These are phyloP conservation scores for Nothophaeocryptopus gaeumannii DNA, from an alignment of 2,329 filamentous ascomycete species.

Conservation along the genomic window DNA sequence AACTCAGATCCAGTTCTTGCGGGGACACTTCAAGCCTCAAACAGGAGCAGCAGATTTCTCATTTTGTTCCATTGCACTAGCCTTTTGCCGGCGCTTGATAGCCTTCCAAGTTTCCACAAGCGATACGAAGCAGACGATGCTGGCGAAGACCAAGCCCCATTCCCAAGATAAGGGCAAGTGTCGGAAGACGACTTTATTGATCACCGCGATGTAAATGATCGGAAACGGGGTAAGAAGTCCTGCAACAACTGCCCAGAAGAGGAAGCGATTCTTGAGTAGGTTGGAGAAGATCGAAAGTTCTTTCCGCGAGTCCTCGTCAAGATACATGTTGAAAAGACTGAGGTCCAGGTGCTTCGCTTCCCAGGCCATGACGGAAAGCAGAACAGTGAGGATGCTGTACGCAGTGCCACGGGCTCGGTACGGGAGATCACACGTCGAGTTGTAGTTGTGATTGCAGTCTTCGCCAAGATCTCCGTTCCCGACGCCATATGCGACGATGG, in stretches of 20 bases:
- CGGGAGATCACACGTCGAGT: constrained; percentile 41
- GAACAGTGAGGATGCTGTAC: constrained; percentile 45
- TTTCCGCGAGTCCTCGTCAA: constrained; percentile 28
- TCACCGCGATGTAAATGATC: constrained; percentile 46
- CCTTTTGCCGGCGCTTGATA: constrained; percentile 36
- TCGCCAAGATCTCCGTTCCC: constrained; percentile 43
- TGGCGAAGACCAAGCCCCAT: constrained; percentile 45
- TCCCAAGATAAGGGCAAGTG: constrained; percentile 45
- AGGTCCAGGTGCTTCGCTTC: constrained; percentile 48
- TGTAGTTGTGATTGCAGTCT: constrained; percentile 46
- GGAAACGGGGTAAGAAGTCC: constrained; percentile 44
- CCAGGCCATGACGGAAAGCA: constrained; percentile 48
- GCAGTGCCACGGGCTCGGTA: constrained; percentile 47
- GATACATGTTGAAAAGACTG: constrained; percentile 47
- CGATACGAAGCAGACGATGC: constrained; percentile 41
- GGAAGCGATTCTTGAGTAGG: constrained; percentile 39
- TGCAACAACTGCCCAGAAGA: constrained; percentile 44
- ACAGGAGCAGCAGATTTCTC: constrained; percentile 8
- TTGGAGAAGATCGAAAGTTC: constrained; percentile 37
- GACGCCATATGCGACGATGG: constrained; percentile 44
- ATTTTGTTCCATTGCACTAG: constrained; percentile 4
- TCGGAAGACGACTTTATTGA: constrained; percentile 48
- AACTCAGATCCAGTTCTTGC: too few relatives aligned
- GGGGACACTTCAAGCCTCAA: not conserved
- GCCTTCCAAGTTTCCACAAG: constrained; percentile 48